Base-by-base conservation (phyloP, 306 rosid species). In the Styphnolobium japonicum region DNA sequence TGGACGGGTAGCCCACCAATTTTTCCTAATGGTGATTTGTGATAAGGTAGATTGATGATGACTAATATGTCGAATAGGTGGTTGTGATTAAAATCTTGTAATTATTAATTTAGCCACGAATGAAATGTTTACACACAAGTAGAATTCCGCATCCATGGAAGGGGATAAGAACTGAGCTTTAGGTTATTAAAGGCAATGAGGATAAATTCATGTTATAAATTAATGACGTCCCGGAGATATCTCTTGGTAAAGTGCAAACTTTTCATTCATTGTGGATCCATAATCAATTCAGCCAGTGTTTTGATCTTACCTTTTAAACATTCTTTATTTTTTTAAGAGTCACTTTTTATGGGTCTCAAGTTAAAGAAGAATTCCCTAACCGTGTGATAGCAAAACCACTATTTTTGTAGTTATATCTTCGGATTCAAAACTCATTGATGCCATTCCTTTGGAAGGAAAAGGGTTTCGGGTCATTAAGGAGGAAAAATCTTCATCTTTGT, bases 81-180 rank as follows among this genome's bases (percentile, higher is more conserved):
- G 4, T 66, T 33, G 3, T 23, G 40, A 65, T 73, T 48, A 52
- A 60, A 36, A 36, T 70, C 51, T 66, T 14, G 34, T 3, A 10
- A 60, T 58, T 60, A 61, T 52, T 73, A 7, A 42, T 73, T 65
- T 27, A 2, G 40, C 42, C 29, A 52, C 62, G 19, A 61, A 10
- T 22, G 8, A 60, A 60, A 58, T 57, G 48, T 48, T 48, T 75
- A 19, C 46, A 36, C 64, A 14, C 12, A 27, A 55, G 18, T 49
- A 48, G 19, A 53, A 6, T 36, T 51, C 8, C 48, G 23, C 34
- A 22, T 58, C 49, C 63, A 63, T 76, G 60, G 21, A 33, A 76
- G 53, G 46, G 40, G 90, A 89, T 86, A 89, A 84, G 81, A 79
- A 76, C 64, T 45, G 22, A 53, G 48, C 72, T 68, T 52, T 66